A percentile compares a stretch with the other conserved stretches of the same genome.
Evolutionary conservation across 2,329 filamentous ascomycete species (phyloP).

Genomic region (Penicillium sp.): DNA sequence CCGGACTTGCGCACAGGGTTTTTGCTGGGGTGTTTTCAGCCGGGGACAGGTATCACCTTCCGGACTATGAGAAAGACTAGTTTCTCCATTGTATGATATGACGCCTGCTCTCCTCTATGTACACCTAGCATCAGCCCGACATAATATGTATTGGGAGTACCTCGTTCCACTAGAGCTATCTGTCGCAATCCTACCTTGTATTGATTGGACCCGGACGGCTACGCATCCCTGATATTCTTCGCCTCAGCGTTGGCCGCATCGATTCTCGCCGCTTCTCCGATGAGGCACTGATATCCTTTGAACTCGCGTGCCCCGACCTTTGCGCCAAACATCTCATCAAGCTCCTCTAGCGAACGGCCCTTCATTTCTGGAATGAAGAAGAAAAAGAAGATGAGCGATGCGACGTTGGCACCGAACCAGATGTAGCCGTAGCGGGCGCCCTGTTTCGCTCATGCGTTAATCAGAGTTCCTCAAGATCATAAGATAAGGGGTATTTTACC

Average conservation of each 20-base stretch:
- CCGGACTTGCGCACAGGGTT: neutral
- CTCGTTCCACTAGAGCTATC: too few species aligned
- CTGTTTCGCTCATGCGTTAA: neutral
- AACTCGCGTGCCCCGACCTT: neutral
- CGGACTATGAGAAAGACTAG: neutral
- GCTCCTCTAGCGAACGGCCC: conserved; percentile 37
- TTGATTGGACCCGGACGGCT: too few species aligned
- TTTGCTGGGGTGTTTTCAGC: neutral
- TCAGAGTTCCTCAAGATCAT: too few species aligned
- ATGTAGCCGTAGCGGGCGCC: conserved; percentile 34
- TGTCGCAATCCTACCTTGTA: too few species aligned
- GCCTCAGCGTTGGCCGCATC: too few species aligned
- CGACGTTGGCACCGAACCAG: conserved; percentile 26
- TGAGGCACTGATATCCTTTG: too few species aligned
- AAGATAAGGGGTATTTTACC: conserved; percentile 14
- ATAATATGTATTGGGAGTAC: too few species aligned
- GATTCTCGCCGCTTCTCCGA: too few species aligned
- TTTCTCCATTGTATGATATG: too few species aligned
- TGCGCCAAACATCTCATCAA: conserved; percentile 24
- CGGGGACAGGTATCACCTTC: neutral
- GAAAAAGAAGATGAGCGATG: conserved; percentile 28
- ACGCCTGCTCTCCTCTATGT: too few species aligned
- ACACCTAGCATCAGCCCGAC: too few species aligned
- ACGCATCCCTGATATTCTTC: too few species aligned
- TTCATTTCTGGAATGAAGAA: conserved; percentile 39